Percentiles rank a stretch among this genome's conserved stretches.
Evolutionary conservation across 345 rosid species (phyloP).

Genomic region (Sisymbrium irio): DNA sequence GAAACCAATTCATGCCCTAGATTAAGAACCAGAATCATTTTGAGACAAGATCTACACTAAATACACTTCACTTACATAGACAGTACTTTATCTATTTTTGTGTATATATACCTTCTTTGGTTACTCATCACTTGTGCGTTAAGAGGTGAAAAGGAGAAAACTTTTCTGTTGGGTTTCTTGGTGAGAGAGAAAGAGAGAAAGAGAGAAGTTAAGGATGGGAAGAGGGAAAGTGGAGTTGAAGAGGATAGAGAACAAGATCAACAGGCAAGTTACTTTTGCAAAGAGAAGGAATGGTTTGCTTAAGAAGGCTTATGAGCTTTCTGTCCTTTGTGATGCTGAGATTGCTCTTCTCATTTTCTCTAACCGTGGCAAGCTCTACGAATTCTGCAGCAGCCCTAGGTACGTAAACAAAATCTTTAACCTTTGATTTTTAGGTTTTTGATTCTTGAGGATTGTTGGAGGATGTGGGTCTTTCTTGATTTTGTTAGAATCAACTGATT

Average conservation of each 20-base stretch:
- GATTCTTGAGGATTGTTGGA: neutral
- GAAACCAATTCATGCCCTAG: slow-evolving; percentile 33
- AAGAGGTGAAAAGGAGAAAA: slow-evolving; percentile 3
- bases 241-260: slow-evolving; percentile 66
- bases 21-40: slow-evolving; percentile 28
- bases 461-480: slow-evolving; percentile 2
- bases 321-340: slow-evolving; percentile 44
- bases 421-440: slow-evolving; percentile 26
- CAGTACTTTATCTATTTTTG: neutral
- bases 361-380: slow-evolving; percentile 61
- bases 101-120: slow-evolving; percentile 24
- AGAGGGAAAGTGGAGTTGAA: slow-evolving; percentile 63
- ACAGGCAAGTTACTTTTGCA: slow-evolving; percentile 44
- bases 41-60: slow-evolving; percentile 22
- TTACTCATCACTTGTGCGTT: neutral
- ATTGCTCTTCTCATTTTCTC: slow-evolving; percentile 68
- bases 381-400: slow-evolving; percentile 59
- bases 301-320: slow-evolving; percentile 40
- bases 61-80: neutral
- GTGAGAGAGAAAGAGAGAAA: slow-evolving; percentile 8
- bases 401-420: slow-evolving; percentile 16
- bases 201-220: slow-evolving; percentile 39
- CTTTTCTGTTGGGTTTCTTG: slow-evolving; percentile 25
- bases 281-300: slow-evolving; percentile 41
- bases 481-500: slow-evolving; percentile 2